Evolutionary conservation across 2,329 filamentous ascomycete species (phyloP).

Genomic region (Amesomyces nigricolor): DNA sequence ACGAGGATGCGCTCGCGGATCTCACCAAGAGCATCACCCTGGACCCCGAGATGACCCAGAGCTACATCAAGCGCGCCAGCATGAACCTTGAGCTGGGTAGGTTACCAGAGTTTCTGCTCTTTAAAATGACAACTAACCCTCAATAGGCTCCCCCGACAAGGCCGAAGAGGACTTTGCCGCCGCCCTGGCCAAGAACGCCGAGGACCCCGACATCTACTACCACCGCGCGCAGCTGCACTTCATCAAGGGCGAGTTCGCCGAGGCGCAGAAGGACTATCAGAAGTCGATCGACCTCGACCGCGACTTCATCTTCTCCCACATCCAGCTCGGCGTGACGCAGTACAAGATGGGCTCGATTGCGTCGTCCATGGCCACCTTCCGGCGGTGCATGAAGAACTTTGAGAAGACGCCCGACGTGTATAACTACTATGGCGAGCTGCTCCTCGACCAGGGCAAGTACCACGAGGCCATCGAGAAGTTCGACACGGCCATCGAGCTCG

Average conservation of each 20-base stretch:
- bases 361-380: constrained; percentile 97
- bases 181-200: constrained; percentile 75
- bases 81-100: constrained; percentile 90
- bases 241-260: constrained; percentile 87
- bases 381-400: constrained; percentile 97
- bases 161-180: constrained; percentile 83
- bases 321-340: constrained; percentile 96
- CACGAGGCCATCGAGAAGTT: constrained; percentile 96
- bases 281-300: constrained; percentile 96
- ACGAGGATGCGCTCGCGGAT: constrained; percentile 73
- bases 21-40: constrained; percentile 91
- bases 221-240: constrained; percentile 98
- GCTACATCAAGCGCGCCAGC: constrained; percentile 97
- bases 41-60: constrained; percentile 82
- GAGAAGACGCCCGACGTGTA: constrained; percentile 94
- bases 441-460: constrained; percentile 95
- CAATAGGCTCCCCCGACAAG: constrained; percentile 69
- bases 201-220: constrained; percentile 97
- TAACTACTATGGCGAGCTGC: constrained; percentile 97
- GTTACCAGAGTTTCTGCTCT: constrained; percentile 25
- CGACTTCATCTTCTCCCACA: constrained; percentile 98
- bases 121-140: constrained; percentile 28
- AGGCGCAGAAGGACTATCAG: constrained; percentile 97
- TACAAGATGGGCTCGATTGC: constrained; percentile 99
- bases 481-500: constrained; percentile 97